Evolutionary conservation across 1,284 basidiomycete genomes (phyloP), one percentile per base, ranked within the genome.

Genomic region (Pisolithus thermaeus): DNA sequence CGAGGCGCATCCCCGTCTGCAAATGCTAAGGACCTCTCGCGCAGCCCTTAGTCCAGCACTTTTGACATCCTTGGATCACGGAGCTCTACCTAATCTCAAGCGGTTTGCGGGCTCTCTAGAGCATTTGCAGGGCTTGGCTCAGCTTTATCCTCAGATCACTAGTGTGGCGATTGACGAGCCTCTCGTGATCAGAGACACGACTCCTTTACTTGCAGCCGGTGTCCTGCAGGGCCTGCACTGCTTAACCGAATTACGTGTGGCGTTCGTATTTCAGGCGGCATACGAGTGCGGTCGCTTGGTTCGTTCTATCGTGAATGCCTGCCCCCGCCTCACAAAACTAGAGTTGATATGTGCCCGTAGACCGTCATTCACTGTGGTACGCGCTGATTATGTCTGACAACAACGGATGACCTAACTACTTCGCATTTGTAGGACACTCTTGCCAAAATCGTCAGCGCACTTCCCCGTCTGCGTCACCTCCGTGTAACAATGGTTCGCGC

Each of bases 231-330:
- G 74, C 42, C 58, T 87, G 18, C 73, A 74, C n/a, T 70, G 70
- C 6, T 72, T 88, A 23, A 75, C 70, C 18, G 73, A 78, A 36
- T 70, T 88, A 51, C 79, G 75, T 50, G 76, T 87, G 46, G 72
- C 78, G 16, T 87, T 87, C 61, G 75, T 76, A 39, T 74, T 87
- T 45, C 81, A 87, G 58, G 83, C 83, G 4, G 80, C 81, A 57
- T 87, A 87, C 59, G 85, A 88, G 58, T 82, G 83, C 59, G 81
- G 79, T 32, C 80, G 80, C 56, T 69, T 87, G 48, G 71, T 88
- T 42, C 78, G 82, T 45, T 79, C 81, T 4, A 75, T 88, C 52
- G 78, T 80, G 42, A 67, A 77, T 14, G 76, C 81, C 1, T 87
- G 84, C 58, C 84, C 85, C 12, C 73, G 76, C 49, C 70, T 88